A percentile compares a stretch with the other conserved stretches of the same genome.
Conservation (phyloP, 2,329 filamentous ascomycete genomes). For the Neonectria neomacrospora region DNA sequence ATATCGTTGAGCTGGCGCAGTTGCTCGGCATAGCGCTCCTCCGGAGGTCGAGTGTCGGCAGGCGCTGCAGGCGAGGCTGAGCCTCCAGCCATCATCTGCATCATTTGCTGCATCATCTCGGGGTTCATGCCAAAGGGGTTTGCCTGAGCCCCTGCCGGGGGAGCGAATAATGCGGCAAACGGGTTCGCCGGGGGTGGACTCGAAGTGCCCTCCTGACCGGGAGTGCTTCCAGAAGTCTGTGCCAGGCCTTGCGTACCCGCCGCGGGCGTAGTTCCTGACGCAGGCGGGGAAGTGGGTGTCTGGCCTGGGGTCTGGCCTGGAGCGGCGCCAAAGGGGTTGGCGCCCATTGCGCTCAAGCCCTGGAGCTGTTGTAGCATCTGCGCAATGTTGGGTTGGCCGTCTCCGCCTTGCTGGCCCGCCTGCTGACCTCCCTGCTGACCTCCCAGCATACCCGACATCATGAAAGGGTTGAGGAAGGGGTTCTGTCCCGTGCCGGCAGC, state of each 20-base stretch:
- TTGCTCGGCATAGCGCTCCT: slow-evolving; percentile 92
- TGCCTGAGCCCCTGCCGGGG: slow-evolving; percentile 43
- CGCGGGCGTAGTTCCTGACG: slow-evolving; percentile 44
- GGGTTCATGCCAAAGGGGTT: slow-evolving; percentile 63
- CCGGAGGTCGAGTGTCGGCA: slow-evolving; percentile 85
- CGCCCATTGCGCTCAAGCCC: slow-evolving; percentile 43
- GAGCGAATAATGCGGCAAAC: slow-evolving; percentile 72
- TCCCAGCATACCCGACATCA: slow-evolving; percentile 42
- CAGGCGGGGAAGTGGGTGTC: slow-evolving; percentile 44
- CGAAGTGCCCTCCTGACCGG: slow-evolving; percentile 40
- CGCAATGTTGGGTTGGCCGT: slow-evolving; percentile 27
- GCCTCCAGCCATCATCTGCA: slow-evolving; percentile 58
- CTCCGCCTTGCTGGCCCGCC: slow-evolving; percentile 30
- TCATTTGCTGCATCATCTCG: slow-evolving; percentile 65
- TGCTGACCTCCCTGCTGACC: slow-evolving; percentile 33
- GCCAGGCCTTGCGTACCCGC: slow-evolving; percentile 41
- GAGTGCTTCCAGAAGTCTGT: slow-evolving; percentile 36
- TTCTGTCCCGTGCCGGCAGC: slow-evolving; percentile 51
- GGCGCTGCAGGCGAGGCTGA: slow-evolving; percentile 62
- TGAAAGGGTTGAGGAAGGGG: slow-evolving; percentile 55
- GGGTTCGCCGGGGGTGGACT: slow-evolving; percentile 67
- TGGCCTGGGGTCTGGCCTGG: slow-evolving; percentile 34
- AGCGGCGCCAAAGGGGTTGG: slow-evolving; percentile 51
- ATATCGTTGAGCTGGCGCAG: slow-evolving; percentile 96
- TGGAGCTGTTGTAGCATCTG: slow-evolving; percentile 46